Conservation (phyloP, 768 basidiomycete genomes). For the Mycena vulgaris region DNA sequence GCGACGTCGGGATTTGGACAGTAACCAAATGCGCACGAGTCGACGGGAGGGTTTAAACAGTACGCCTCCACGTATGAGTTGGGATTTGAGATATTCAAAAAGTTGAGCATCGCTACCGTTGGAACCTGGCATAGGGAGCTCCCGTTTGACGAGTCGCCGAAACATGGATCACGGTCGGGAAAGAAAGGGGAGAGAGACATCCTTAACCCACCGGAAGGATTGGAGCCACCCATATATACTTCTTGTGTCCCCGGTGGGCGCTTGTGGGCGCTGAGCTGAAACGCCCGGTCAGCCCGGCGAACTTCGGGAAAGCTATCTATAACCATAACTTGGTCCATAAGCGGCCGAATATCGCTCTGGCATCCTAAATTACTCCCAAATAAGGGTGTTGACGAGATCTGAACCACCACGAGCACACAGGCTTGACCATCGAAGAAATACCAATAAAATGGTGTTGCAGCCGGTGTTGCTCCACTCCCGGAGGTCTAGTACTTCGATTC, state of each 20-base stretch:
- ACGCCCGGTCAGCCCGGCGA: too few species aligned
- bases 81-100: slow-evolving; percentile 28
- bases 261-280: too few species aligned
- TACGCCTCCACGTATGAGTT: slow-evolving; percentile 20
- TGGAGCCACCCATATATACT: not conserved
- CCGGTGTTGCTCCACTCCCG: too few species aligned
- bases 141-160: slow-evolving; percentile 16
- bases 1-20: slow-evolving; percentile 36
- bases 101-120: slow-evolving; percentile 16
- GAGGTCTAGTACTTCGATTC: too few species aligned
- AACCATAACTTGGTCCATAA: too few species aligned
- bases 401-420: too few species aligned
- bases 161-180: slow-evolving; percentile 26
- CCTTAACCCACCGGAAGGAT: not conserved
- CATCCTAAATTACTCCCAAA: too few species aligned
- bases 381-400: too few species aligned
- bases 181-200: slow-evolving; percentile 18
- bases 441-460: too few species aligned
- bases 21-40: slow-evolving; percentile 34
- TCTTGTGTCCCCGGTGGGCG: not conserved
- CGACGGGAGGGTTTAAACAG: slow-evolving; percentile 26
- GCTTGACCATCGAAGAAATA: too few species aligned
- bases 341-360: too few species aligned
- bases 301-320: too few species aligned
- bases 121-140: slow-evolving; percentile 29